phyloP scores from a whole-genome alignment of 352 stramenopile genomes.

The Phytopythium aichiense region DNA sequence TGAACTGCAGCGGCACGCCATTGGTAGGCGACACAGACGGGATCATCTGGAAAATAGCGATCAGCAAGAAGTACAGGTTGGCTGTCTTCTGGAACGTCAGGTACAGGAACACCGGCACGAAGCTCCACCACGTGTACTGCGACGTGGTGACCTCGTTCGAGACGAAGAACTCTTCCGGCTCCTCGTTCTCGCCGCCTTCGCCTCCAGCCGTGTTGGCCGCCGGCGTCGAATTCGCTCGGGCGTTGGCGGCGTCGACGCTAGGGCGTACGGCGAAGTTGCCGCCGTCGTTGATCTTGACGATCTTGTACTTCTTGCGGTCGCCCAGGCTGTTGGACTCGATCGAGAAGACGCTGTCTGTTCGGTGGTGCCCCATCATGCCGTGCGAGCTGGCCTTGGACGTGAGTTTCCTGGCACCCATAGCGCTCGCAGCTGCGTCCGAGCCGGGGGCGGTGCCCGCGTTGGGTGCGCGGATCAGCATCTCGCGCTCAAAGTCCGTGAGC shows the following conservation, averaged over 20 bases:
- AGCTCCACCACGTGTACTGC: slow-evolving; percentile 89
- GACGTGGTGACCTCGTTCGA: slow-evolving; percentile 84
- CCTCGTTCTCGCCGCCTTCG: slow-evolving; percentile 8
- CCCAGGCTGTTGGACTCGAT: slow-evolving; percentile 37
- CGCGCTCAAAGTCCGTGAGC: slow-evolving; percentile 51
- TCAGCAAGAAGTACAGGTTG: slow-evolving; percentile 87
- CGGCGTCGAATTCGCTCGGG: background rate
- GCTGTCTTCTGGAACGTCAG: slow-evolving; percentile 86
- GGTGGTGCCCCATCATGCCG: slow-evolving; percentile 15
- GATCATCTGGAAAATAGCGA: slow-evolving; percentile 88
- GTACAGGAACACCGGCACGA: slow-evolving; percentile 84
- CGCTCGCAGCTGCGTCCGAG: background rate
- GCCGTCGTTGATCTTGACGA: slow-evolving; percentile 71
- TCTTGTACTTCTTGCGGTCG: slow-evolving; percentile 49
- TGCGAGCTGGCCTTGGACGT: slow-evolving; percentile 26
- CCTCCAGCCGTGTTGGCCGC: slow-evolving; percentile 6
- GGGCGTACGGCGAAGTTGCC: slow-evolving; percentile 22
- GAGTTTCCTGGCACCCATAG: slow-evolving; percentile 12
- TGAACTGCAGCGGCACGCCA: slow-evolving; percentile 78
- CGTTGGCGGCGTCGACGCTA: background rate
- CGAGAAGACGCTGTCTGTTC: slow-evolving; percentile 61
- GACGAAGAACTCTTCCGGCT: slow-evolving; percentile 41
- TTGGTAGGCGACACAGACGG: slow-evolving; percentile 75
- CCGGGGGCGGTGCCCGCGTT: slow-evolving; percentile 13
- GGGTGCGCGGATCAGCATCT: slow-evolving; percentile 24